Conservation (phyloP, 805 yeast species). For the Blastobotrys chiropterorum region DNA sequence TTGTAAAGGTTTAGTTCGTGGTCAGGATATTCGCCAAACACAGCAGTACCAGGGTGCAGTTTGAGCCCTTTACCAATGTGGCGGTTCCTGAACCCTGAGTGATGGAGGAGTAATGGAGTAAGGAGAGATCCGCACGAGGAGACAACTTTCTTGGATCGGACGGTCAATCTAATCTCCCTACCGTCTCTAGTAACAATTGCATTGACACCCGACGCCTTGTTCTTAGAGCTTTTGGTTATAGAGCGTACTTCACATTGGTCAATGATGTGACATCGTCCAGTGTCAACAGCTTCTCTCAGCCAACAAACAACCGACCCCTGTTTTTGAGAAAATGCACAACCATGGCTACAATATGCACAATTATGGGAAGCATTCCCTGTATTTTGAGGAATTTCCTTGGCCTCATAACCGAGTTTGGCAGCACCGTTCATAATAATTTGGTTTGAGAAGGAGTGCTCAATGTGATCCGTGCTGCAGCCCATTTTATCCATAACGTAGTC, state of each 20-base stretch:
- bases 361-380: conserved; percentile 38
- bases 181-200: conserved; percentile 30
- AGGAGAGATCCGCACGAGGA: conserved; percentile 44
- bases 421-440: conserved; percentile 39
- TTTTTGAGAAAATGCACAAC: conserved; percentile 45
- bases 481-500: conserved; percentile 43
- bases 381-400: conserved; percentile 40
- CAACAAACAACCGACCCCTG: conserved; percentile 48
- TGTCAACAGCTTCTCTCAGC: conserved; percentile 42
- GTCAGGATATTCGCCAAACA: conserved; percentile 39
- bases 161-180: conserved; percentile 22
- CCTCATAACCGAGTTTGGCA: conserved; percentile 39
- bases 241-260: conserved; percentile 26
- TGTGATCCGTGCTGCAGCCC: conserved; percentile 39
- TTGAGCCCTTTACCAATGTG: conserved; percentile 47
- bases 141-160: conserved; percentile 41
- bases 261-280: conserved; percentile 39
- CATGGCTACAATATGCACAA: conserved; percentile 44
- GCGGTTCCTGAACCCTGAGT: conserved; percentile 45
- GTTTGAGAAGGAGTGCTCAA: conserved; percentile 42
- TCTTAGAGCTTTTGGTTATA: conserved; percentile 34
- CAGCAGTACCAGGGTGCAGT: conserved; percentile 43
- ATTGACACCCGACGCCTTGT: conserved; percentile 41
- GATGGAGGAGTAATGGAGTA: conserved; percentile 43
- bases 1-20: conserved; percentile 34